A percentile compares a stretch with the other conserved stretches of the same genome.
Evolutionary conservation across 208 protist species (phyloP).

Genomic region (Leishmania braziliensis): DNA sequence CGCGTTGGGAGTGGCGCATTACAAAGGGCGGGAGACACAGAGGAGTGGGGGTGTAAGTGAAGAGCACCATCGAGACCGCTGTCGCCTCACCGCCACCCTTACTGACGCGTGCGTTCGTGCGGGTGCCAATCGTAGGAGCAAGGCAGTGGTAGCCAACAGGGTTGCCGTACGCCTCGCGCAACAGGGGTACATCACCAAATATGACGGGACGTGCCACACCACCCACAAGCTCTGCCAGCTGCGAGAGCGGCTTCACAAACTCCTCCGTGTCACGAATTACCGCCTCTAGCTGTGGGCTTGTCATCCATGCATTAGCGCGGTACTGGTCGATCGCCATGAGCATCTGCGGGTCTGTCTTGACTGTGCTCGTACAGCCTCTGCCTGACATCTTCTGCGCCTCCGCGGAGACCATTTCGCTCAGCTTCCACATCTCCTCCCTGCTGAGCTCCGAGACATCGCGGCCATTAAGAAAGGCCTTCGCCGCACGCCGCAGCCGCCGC

Average conservation of each 20-base stretch:
- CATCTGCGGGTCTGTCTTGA: slow-evolving; percentile 79
- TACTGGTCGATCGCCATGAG: slow-evolving; percentile 81
- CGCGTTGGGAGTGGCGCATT: slow-evolving; percentile 67
- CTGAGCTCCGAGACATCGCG: slow-evolving; percentile 56
- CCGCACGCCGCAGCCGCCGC: slow-evolving; percentile 36
- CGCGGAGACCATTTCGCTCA: slow-evolving; percentile 60
- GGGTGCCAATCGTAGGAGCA: slow-evolving; percentile 76
- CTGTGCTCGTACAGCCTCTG: slow-evolving; percentile 64
- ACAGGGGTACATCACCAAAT: slow-evolving; percentile 75
- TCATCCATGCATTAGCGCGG: slow-evolving; percentile 90
- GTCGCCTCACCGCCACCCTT: slow-evolving; percentile 13
- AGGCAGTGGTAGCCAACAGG: slow-evolving; percentile 83
- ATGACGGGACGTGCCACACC: slow-evolving; percentile 73
- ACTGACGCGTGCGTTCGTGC: slow-evolving; percentile 54
- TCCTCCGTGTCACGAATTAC: slow-evolving; percentile 37
- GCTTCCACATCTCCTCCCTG: slow-evolving; percentile 71
- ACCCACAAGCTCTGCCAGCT: slow-evolving; percentile 60
- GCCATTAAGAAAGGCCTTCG: slow-evolving; percentile 48
- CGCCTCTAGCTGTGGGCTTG: slow-evolving; percentile 44
- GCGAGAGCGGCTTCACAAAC: slow-evolving; percentile 39
- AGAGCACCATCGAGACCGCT: slow-evolving; percentile 77
- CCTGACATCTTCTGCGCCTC: slow-evolving; percentile 46
- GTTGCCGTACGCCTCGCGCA: slow-evolving; percentile 77
- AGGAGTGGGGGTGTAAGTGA: slow-evolving; percentile 61
- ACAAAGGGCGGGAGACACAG: slow-evolving; percentile 60